Evolutionary conservation across 305 asterid genomes (phyloP).

Genomic region (Fraxinus platypoda): DNA sequence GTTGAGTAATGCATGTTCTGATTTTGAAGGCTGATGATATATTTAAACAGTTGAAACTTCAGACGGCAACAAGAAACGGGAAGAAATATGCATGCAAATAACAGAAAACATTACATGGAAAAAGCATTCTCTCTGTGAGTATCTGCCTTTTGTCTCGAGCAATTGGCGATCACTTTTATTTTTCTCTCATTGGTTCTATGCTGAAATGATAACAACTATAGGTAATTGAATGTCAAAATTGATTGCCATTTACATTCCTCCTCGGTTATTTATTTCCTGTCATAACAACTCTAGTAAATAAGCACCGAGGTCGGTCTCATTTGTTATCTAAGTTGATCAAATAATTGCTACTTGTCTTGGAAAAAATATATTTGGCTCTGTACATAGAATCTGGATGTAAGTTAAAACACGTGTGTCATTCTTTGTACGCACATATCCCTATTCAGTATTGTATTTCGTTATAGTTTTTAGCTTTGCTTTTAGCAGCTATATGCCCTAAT

Average conservation of each 20-base stretch:
- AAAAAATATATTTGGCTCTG: not conserved
- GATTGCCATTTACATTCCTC: not conserved
- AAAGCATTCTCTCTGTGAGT: not conserved
- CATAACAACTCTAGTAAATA: not conserved
- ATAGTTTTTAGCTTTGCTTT: slow-evolving; percentile 4
- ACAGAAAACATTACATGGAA: not conserved
- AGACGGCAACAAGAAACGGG: not conserved
- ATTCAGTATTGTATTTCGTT: not conserved
- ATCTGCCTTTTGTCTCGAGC: not conserved
- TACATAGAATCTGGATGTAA: not conserved
- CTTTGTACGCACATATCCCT: not conserved
- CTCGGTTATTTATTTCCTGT: not conserved
- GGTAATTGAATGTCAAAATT: not conserved
- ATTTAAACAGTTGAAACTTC: not conserved
- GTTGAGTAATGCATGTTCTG: not conserved
- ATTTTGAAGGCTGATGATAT: not conserved
- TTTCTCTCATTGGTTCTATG: not conserved
- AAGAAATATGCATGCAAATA: not conserved
- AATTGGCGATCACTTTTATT: not conserved
- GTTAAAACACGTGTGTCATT: not conserved
- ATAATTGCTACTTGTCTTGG: not conserved
- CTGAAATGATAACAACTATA: not conserved
- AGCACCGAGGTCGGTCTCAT: not conserved
- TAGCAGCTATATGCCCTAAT: slow-evolving; percentile 27
- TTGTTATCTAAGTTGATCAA: not conserved